Evolutionary conservation across 2,329 filamentous ascomycete genomes (phyloP).

Genomic region (Pleomassaria siparia): DNA sequence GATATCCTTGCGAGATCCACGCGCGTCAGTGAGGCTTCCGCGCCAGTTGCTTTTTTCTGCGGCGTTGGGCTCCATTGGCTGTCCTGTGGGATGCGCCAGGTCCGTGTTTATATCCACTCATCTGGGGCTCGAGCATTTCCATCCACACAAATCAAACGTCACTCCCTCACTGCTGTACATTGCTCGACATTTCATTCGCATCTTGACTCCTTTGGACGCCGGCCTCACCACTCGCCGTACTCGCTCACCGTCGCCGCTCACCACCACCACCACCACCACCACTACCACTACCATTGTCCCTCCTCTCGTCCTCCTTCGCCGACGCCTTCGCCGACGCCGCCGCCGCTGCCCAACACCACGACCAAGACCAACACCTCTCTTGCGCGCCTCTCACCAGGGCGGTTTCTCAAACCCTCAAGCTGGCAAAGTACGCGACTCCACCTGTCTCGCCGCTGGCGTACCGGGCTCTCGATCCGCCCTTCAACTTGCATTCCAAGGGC

Average conservation of each 20-base stretch:
- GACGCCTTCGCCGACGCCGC: no score
- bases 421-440: conserved; percentile 65
- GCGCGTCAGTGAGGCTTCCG: conserved; percentile 39
- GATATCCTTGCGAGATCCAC: conserved; percentile 37
- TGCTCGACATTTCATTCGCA: conserved; percentile 6
- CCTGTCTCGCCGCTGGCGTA: conserved; percentile 67
- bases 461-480: conserved; percentile 60
- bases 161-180: conserved; percentile 17
- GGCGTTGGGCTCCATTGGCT: conserved; percentile 41
- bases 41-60: conserved; percentile 34
- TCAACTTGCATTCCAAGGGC: conserved; percentile 56
- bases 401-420: conserved; percentile 54
- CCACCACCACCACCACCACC: no score
- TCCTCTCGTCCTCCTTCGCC: conserved; percentile 5
- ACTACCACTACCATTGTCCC: background rate
- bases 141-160: conserved; percentile 32
- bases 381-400: conserved; percentile 1
- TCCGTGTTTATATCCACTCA: conserved; percentile 41
- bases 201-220: conserved; percentile 11
- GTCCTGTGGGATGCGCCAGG: conserved; percentile 34
- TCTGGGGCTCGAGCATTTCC: conserved; percentile 31
- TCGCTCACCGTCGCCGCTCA: conserved; percentile 5
- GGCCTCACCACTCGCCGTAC: conserved; percentile 11
- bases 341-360: no score
- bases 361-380: conserved; percentile 4